phyloP scores from a whole-genome alignment of 148 eudicot species.

The Camellia lanceoleosa region DNA sequence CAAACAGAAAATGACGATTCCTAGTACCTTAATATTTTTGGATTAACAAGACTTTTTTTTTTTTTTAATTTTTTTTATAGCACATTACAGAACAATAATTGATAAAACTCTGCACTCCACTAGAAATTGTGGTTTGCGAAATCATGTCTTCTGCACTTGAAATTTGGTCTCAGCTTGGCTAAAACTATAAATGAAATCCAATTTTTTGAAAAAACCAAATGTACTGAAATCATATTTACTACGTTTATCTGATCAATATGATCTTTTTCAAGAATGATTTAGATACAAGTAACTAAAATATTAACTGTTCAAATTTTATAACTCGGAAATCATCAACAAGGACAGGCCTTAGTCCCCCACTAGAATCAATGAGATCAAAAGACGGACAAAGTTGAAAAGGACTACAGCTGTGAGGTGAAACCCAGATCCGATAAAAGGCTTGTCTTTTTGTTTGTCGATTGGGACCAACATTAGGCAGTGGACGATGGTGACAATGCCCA shows the following conservation, averaged over 20 bases:
- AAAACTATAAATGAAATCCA: too few species aligned
- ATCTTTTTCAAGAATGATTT: too few species aligned
- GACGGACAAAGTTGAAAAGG: not conserved
- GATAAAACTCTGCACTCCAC: too few species aligned
- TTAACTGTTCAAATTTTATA: not conserved
- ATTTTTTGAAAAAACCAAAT: too few species aligned
- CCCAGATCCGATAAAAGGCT: not conserved
- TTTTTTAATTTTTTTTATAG: too few species aligned
- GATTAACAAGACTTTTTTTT: not conserved
- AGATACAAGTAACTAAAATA: too few species aligned
- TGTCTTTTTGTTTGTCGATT: not conserved
- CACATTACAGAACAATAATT: too few species aligned
- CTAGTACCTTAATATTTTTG: not conserved
- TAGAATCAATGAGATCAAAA: not conserved
- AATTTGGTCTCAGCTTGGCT: too few species aligned
- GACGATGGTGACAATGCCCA: not conserved
- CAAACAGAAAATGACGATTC: slow-evolving; percentile 19
- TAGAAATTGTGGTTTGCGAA: too few species aligned
- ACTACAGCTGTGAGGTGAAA: not conserved
- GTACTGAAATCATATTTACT: too few species aligned
- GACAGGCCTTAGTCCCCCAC: not conserved
- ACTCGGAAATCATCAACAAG: not conserved
- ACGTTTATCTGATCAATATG: too few species aligned
- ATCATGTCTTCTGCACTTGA: too few species aligned
- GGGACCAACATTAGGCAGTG: not conserved